Percentiles rank a stretch among this genome's conserved stretches.
Conservation (phyloP, 768 basidiomycete genomes). For the Tulasnella sp. region DNA sequence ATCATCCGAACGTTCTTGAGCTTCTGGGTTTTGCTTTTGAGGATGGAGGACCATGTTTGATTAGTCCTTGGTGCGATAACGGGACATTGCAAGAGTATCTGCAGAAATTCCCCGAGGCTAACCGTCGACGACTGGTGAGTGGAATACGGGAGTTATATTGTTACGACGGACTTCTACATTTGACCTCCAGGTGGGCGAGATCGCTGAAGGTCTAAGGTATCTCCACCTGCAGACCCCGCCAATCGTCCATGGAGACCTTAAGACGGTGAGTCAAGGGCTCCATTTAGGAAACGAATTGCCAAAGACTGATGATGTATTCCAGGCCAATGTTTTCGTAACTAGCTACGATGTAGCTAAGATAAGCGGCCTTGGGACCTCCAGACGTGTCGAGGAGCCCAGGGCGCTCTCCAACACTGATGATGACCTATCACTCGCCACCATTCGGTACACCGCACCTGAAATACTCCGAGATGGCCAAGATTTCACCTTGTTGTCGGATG, state of each 20-base stretch:
- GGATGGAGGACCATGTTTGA: too few relatives aligned
- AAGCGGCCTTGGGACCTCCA: neutral
- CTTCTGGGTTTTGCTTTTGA: too few relatives aligned
- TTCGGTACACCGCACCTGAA: constrained; percentile 6
- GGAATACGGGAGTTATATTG: too few relatives aligned
- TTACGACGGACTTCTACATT: neutral
- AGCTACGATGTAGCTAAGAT: neutral
- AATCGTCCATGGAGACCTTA: constrained; percentile 31
- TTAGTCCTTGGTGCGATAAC: too few relatives aligned
- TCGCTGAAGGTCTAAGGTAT: constrained; percentile 30
- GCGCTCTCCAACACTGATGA: neutral
- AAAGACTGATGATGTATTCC: neutral
- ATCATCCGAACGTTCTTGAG: too few relatives aligned
- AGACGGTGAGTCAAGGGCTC: constrained; percentile 21
- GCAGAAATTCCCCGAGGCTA: too few relatives aligned
- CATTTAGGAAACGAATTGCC: neutral
- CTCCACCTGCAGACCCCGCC: constrained; percentile 27
- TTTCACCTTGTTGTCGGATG: neutral
- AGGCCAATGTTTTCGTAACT: neutral
- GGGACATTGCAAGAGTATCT: too few relatives aligned
- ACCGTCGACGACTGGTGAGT: too few relatives aligned
- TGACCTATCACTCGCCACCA: neutral
- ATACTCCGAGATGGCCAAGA: neutral
- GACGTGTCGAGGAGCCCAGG: neutral
- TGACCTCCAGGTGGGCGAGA: constrained; percentile 16